Conservation (phyloP, 306 rosid genomes). For the Castanea crenata region DNA sequence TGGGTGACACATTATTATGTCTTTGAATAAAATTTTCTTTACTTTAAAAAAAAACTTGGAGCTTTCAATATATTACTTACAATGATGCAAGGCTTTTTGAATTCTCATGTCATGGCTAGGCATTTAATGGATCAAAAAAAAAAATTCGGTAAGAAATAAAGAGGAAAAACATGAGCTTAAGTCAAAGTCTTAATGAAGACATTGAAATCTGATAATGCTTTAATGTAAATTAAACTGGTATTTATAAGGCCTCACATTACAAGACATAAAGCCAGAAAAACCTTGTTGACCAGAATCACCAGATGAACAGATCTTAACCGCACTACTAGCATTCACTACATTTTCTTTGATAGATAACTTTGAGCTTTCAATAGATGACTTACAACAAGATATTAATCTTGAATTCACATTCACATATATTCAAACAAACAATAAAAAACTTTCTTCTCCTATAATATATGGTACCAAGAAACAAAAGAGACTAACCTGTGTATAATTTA, state of each 20-base stretch:
- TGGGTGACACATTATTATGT: too few species aligned
- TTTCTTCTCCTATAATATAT: background rate
- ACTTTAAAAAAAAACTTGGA: too few species aligned
- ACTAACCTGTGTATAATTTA: conserved; percentile 84
- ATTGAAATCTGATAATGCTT: background rate
- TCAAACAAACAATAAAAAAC: background rate
- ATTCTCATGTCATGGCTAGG: too few species aligned
- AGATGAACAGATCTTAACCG: background rate
- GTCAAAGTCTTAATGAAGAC: background rate
- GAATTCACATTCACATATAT: background rate
- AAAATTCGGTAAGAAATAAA: background rate
- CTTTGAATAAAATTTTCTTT: too few species aligned
- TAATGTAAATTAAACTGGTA: background rate
- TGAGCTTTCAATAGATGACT: background rate
- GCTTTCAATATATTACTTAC: background rate
- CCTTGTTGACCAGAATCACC: background rate
- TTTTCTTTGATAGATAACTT: background rate
- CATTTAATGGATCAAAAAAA: background rate
- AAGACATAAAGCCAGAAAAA: background rate
- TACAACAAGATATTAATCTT: background rate
- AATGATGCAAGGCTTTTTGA: background rate
- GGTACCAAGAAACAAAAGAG: background rate
- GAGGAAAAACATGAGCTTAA: background rate
- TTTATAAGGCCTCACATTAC: background rate
- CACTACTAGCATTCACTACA: background rate